Evolutionary conservation across 768 basidiomycete species (phyloP).

Genomic region (Tylopilus vinaceipallidus): DNA sequence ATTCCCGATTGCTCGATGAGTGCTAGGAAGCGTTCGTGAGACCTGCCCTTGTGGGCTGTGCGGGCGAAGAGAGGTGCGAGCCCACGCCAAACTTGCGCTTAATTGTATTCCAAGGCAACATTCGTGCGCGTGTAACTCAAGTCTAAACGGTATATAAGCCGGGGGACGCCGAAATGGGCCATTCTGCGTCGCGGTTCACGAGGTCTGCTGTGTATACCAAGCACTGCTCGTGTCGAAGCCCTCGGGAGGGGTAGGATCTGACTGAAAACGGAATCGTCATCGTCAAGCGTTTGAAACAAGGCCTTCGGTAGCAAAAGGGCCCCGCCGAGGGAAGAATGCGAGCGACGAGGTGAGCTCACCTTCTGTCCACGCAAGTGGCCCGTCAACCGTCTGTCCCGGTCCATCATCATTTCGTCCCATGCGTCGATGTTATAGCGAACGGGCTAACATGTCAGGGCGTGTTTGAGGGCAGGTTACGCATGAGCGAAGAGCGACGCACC

Average conservation of each 20-base stretch:
- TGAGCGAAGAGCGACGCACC: constrained; percentile 40
- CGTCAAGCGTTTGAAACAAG: background rate
- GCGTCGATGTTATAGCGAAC: constrained; percentile 81
- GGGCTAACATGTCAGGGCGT: constrained; percentile 46
- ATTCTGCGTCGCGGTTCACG: constrained; percentile 29
- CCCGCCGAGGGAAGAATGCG: background rate
- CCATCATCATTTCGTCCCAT: constrained; percentile 98
- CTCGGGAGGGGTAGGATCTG: constrained; percentile 64
- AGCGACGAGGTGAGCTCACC: constrained; percentile 45
- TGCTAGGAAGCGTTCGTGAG: background rate
- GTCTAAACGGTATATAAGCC: constrained; percentile 22
- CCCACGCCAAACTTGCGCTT: background rate
- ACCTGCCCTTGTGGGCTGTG: too few species aligned
- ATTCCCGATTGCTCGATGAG: background rate
- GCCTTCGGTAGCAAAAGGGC: background rate
- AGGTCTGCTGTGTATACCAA: constrained; percentile 64
- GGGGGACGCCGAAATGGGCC: constrained; percentile 24
- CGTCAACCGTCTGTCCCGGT: constrained; percentile 82
- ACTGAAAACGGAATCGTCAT: constrained; percentile 37
- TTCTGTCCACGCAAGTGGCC: constrained; percentile 84
- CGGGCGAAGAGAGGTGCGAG: background rate
- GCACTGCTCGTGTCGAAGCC: constrained; percentile 70
- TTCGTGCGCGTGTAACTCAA: background rate
- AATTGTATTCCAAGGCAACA: background rate
- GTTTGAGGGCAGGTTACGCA: background rate